A percentile compares a stretch with the other conserved stretches of the same genome.
These are phyloP conservation scores for Pichia gijzeniarum DNA, from an alignment of 805 yeast genomes.

Conservation along the genomic window DNA sequence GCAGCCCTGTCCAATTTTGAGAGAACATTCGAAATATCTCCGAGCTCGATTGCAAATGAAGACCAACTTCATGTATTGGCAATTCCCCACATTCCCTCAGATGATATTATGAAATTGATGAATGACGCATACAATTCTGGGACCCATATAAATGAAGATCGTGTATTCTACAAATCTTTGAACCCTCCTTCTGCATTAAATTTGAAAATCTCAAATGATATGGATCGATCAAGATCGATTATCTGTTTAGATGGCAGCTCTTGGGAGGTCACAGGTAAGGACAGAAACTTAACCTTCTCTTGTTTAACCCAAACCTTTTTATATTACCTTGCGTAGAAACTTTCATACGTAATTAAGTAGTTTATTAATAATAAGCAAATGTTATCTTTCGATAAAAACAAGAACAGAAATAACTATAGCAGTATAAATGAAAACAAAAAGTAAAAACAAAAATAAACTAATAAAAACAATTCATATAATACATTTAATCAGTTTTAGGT, in stretches of 20 bases:
- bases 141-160: constrained; percentile 40
- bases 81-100: constrained; percentile 32
- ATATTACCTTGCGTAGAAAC: not conserved
- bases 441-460: not conserved
- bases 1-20: constrained; percentile 55
- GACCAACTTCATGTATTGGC: constrained; percentile 40
- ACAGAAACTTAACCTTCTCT: constrained; percentile 1
- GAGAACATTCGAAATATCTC: constrained; percentile 56
- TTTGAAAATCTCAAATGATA: constrained; percentile 1
- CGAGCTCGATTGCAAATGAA: constrained; percentile 42
- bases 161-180: constrained; percentile 38
- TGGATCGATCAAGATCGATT: constrained; percentile 31
- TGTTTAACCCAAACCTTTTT: constrained; percentile 2
- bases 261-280: constrained; percentile 2
- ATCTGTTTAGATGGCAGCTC: constrained; percentile 62
- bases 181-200: not conserved
- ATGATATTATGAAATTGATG: constrained; percentile 48
- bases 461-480: constrained; percentile 1
- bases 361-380: no score
- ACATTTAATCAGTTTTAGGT: constrained; percentile 15
- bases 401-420: no score
- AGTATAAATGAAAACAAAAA: no score
- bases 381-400: no score
- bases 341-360: no score
- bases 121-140: constrained; percentile 51